These are phyloP conservation scores for Sporopachydermia quercuum DNA, from an alignment of 805 yeast genomes.

Conservation along the genomic window DNA sequence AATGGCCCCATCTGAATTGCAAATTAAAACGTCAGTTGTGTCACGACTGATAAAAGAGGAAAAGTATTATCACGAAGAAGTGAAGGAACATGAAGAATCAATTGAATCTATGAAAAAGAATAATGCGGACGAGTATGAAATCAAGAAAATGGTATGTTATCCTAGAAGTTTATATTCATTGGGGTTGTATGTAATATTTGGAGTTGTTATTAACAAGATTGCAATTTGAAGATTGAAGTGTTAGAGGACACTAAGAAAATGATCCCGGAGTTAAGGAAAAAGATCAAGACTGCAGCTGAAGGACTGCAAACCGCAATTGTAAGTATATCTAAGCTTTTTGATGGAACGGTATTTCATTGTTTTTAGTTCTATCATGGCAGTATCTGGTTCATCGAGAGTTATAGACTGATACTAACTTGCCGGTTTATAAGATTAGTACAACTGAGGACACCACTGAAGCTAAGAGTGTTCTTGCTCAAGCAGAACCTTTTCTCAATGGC, in stretches of 20 bases:
- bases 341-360: not conserved
- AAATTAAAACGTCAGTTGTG: constrained; percentile 58
- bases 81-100: constrained; percentile 32
- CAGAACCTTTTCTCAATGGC: no score
- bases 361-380: no score
- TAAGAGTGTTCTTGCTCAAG: constrained; percentile 8
- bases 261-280: constrained; percentile 31
- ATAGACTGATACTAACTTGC: not conserved
- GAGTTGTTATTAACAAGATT: not conserved
- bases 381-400: no score
- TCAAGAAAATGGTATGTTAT: constrained; percentile 30
- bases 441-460: constrained; percentile 13
- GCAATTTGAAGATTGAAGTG: constrained; percentile 22
- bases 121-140: constrained; percentile 47
- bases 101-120: constrained; percentile 32
- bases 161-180: not conserved
- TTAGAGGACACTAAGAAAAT: constrained; percentile 38
- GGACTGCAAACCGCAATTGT: constrained; percentile 27
- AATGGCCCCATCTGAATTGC: constrained; percentile 60
- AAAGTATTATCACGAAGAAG: constrained; percentile 41
- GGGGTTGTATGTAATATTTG: not conserved
- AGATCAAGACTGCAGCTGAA: constrained; percentile 24
- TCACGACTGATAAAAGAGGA: constrained; percentile 58
- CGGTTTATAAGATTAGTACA: not conserved
- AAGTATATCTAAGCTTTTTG: constrained; percentile 3